These are phyloP conservation scores for Trichosporon coremiiforme DNA, from an alignment of 1,284 basidiomycete species.

Conservation along the genomic window DNA sequence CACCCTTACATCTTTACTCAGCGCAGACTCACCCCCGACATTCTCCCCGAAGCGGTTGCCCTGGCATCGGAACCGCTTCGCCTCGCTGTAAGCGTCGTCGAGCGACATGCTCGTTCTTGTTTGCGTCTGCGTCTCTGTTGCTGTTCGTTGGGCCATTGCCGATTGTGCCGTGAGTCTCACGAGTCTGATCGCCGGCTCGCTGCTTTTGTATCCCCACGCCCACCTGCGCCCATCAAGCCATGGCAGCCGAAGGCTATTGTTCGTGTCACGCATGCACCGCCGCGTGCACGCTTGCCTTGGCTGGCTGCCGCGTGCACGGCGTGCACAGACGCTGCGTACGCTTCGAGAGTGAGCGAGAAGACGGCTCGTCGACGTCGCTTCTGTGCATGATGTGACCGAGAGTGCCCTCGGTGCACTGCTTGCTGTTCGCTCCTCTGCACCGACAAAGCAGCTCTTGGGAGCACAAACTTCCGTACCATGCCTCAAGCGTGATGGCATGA, in stretches of 20 bases:
- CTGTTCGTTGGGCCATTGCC: background rate
- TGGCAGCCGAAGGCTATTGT: background rate
- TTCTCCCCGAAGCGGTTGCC: constrained; percentile 22
- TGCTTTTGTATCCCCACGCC: background rate
- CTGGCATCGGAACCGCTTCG: constrained; percentile 18
- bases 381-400: background rate
- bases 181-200: background rate
- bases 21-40: constrained; percentile 14
- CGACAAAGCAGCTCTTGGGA: too few species aligned
- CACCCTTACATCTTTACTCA: too few species aligned
- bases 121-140: background rate
- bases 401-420: background rate
- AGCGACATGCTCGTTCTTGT: background rate
- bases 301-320: background rate
- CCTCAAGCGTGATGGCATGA: too few species aligned
- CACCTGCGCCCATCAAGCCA: background rate
- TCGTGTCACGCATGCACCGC: background rate
- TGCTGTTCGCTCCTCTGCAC: background rate
- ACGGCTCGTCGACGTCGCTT: background rate
- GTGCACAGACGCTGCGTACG: background rate
- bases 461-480: too few species aligned
- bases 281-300: background rate
- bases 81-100: background rate
- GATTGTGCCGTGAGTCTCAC: background rate
- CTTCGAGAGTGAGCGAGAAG: background rate